These are phyloP conservation scores for Huntiella decipiens DNA, from an alignment of 2,329 filamentous ascomycete genomes.

Conservation along the genomic window DNA sequence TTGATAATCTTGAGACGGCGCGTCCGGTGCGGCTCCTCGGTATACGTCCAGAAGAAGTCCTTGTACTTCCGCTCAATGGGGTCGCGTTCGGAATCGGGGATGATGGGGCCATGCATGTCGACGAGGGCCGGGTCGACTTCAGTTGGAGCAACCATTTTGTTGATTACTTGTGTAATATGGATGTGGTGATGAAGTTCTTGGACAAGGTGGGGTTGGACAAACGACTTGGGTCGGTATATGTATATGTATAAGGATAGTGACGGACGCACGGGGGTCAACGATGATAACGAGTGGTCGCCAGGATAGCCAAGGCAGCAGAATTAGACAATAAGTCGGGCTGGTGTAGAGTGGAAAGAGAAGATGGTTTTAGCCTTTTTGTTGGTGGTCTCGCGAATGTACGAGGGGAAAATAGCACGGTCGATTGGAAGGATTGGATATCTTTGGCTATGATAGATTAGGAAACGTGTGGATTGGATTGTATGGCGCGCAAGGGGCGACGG, in stretches of 20 bases:
- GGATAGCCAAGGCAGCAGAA: too few species aligned
- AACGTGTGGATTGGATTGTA: too few species aligned
- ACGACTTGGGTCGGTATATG: neutral
- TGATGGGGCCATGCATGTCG: conserved; percentile 1
- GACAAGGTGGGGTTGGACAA: neutral
- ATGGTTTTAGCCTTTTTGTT: too few species aligned
- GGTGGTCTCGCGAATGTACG: too few species aligned
- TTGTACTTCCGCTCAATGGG: conserved; percentile 15
- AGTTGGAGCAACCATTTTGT: conserved; percentile 1
- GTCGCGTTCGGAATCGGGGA: conserved; percentile 8
- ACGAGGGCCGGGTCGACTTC: conserved; percentile 1
- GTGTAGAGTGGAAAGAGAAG: too few species aligned
- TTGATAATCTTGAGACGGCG: conserved; percentile 89
- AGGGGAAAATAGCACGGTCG: too few species aligned
- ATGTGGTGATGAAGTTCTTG: neutral
- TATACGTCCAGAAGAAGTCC: conserved; percentile 95
- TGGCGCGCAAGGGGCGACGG: too few species aligned
- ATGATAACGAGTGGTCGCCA: too few species aligned
- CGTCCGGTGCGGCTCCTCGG: conserved; percentile 88
- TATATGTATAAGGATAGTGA: neutral
- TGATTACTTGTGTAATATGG: neutral
- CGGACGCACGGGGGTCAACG: too few species aligned
- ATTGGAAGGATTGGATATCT: too few species aligned
- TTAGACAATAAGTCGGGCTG: too few species aligned
- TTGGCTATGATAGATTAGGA: too few species aligned